Base-by-base conservation (phyloP, 2,329 filamentous ascomycete genomes). In the Thelonectria blattea region DNA sequence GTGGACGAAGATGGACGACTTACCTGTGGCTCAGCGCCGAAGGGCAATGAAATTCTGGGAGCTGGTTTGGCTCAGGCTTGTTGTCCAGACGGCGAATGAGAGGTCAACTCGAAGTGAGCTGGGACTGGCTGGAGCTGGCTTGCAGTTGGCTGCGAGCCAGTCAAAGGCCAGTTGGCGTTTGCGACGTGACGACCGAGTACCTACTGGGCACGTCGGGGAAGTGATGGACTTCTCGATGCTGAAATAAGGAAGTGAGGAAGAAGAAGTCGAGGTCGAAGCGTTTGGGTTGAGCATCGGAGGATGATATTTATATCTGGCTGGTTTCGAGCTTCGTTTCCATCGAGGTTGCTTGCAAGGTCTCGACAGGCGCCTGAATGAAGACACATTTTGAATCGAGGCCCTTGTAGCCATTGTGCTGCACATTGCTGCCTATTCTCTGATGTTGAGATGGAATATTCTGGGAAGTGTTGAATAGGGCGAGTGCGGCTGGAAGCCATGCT, bases 91-190 rank as follows among this genome's bases (percentile, higher is more conserved):
- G 22, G 20, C 43, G 22, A 27, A 27, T 47, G 43, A 11, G 14
- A 11, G 12, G 17, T 10, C 12, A 30, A 47, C 10, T 54, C 2
- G 3, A 11, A 18, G 30, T 7, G 18, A 20, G 39, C n/a, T 54
- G 4, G 43, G 20, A 24, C 34, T 56, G 53, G 45, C 45, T 7
- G 53, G 45, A 49, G 32, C 53, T 56, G 53, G 53, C 45, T 27
- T 34, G 20, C 53, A 56, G 45, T 46, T 56, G 53, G 34, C 53
- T 22, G 12, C n/a, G n/a, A 12, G 30, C 53, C 22, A 41, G 17
- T 12, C 45, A 32, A n/a, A 20, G n/a, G 1, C 9, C 24, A 43
- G 41, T 50, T 37, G 43, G 20, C 6, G 20, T 42, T 49, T 17
- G 9, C 12, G 22, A 24, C 22, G 5, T 9, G 22, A 1, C 17